These are phyloP conservation scores for Leptographium radiaticola DNA, from an alignment of 2,329 filamentous ascomycete genomes.

Conservation along the genomic window DNA sequence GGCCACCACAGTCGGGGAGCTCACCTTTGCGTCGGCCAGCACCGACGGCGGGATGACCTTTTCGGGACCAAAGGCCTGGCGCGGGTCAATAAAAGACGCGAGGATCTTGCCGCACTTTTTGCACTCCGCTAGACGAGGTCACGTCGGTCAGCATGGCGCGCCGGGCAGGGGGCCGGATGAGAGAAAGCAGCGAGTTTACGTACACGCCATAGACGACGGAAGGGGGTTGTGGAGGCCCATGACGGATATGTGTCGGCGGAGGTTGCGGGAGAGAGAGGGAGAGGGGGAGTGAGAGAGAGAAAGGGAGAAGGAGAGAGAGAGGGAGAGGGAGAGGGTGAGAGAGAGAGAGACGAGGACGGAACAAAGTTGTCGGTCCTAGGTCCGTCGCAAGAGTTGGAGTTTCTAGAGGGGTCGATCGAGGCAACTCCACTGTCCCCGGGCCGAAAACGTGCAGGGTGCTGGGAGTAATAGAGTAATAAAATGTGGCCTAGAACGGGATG, in stretches of 20 bases:
- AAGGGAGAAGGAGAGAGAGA: background rate
- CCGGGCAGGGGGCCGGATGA: background rate
- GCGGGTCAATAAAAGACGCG: slow-evolving; percentile 84
- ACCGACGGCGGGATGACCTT: slow-evolving; percentile 91
- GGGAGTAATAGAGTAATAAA: no score
- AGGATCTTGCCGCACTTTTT: slow-evolving; percentile 95
- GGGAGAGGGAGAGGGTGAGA: background rate
- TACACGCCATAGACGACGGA: slow-evolving; percentile 55
- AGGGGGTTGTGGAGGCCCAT: slow-evolving; percentile 57
- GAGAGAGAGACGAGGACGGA: no score
- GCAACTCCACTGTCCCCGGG: background rate
- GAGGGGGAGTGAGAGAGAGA: background rate
- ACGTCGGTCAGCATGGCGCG: background rate
- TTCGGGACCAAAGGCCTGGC: slow-evolving; percentile 86
- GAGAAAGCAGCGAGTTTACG: slow-evolving; percentile 21
- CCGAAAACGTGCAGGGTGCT: no score
- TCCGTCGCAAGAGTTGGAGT: background rate
- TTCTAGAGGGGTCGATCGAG: background rate
- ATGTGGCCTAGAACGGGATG: no score
- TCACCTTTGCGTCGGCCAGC: slow-evolving; percentile 85
- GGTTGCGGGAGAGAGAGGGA: background rate
- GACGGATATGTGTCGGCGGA: slow-evolving; percentile 3
- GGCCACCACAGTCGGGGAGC: no score
- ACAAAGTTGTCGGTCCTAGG: no score
- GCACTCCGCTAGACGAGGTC: slow-evolving; percentile 62